Evolutionary conservation across 2,329 filamentous ascomycete genomes (phyloP).

Genomic region (Emericellopsis cladophorae): DNA sequence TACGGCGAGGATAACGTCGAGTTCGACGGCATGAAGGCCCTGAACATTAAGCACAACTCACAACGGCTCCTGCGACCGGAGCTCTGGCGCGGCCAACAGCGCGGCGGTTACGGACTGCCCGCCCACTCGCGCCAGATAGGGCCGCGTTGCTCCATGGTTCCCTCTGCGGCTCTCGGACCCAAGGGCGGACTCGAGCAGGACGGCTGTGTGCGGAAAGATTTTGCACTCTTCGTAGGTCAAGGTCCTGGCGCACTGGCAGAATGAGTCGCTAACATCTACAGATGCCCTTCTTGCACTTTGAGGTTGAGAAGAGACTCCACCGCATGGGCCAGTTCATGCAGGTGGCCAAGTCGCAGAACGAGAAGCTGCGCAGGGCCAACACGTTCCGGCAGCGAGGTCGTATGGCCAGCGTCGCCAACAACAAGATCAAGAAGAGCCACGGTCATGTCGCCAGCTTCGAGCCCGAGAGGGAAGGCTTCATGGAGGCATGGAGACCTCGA

Average conservation of each 20-base stretch:
- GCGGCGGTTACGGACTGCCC: slow-evolving; percentile 4
- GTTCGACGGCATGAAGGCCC: slow-evolving; percentile 4
- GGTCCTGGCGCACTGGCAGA: no score
- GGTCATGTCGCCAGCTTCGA: slow-evolving; percentile 1
- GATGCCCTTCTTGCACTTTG: slow-evolving; percentile 9
- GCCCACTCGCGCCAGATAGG: slow-evolving; percentile 7
- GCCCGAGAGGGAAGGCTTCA: neutral
- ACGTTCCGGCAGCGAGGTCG: slow-evolving; percentile 3
- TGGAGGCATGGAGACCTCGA: slow-evolving; percentile 4
- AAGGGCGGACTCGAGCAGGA: neutral
- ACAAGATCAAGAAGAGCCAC: neutral
- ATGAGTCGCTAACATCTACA: neutral
- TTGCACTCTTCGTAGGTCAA: slow-evolving; percentile 6
- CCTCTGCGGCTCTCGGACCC: slow-evolving; percentile 4
- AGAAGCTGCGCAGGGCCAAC: slow-evolving; percentile 5
- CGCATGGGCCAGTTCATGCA: slow-evolving; percentile 8
- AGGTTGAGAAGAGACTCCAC: slow-evolving; percentile 7
- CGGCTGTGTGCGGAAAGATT: slow-evolving; percentile 3
- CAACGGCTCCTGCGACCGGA: slow-evolving; percentile 7
- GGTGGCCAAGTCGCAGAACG: slow-evolving; percentile 6
- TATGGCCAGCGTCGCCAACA: slow-evolving; percentile 4
- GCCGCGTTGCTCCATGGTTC: slow-evolving; percentile 6
- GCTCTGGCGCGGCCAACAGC: slow-evolving; percentile 8
- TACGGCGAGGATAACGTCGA: slow-evolving; percentile 8
- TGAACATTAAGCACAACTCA: slow-evolving; percentile 7